Percentiles rank a stretch among this genome's conserved stretches.
Conservation (phyloP, 2,329 filamentous ascomycete species). For the Ascochyta clinopodiicola region DNA sequence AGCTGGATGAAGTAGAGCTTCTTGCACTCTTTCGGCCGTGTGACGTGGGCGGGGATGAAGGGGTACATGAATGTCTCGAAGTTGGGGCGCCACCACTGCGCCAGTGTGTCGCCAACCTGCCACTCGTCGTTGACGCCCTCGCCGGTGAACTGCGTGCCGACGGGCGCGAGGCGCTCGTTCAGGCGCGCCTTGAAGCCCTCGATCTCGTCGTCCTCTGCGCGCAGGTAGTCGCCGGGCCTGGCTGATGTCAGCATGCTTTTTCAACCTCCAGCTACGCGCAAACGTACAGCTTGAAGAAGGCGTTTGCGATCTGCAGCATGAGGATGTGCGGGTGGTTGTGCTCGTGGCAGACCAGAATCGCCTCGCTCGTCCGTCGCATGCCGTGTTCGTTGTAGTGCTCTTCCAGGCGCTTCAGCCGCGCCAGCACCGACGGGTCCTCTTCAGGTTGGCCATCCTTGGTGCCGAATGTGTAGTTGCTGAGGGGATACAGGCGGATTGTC, state of each 20-base stretch:
- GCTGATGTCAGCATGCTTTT: constrained; percentile 2
- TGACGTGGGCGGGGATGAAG: constrained; percentile 94
- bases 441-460: constrained; percentile 98
- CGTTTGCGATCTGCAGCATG: constrained; percentile 99
- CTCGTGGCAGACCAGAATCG: constrained; percentile 96
- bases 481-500: constrained; percentile 88
- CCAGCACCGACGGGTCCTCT: constrained; percentile 94
- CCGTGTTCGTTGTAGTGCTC: constrained; percentile 92
- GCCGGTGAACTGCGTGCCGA: constrained; percentile 80
- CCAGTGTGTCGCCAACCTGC: constrained; percentile 92
- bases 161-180: constrained; percentile 91
- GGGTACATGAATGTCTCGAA: constrained; percentile 99
- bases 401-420: constrained; percentile 90
- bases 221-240: constrained; percentile 89
- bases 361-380: constrained; percentile 97
- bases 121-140: constrained; percentile 92
- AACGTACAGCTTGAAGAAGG: constrained; percentile 88
- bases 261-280: not conserved
- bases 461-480: constrained; percentile 98
- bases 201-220: constrained; percentile 87
- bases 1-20: constrained; percentile 98
- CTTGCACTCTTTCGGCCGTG: constrained; percentile 97
- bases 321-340: constrained; percentile 98
- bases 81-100: constrained; percentile 98
- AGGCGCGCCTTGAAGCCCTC: constrained; percentile 92